Conservation (phyloP, 345 rosid species). For the Arabis hirsuta region DNA sequence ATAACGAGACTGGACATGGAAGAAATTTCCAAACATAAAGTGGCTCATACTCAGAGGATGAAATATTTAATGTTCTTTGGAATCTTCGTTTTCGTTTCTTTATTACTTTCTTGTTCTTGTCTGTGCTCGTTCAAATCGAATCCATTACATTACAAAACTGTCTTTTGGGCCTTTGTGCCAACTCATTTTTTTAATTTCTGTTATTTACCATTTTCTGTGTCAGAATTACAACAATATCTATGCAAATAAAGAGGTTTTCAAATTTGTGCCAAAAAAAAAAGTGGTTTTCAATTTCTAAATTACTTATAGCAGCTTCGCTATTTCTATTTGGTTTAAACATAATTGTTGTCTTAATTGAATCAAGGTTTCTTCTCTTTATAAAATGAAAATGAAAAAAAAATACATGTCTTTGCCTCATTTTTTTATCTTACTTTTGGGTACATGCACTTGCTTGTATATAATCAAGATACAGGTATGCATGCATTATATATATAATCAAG, state of each 20-base stretch:
- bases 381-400: background rate
- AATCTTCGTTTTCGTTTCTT: conserved; percentile 41
- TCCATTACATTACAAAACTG: conserved; percentile 36
- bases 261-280: conserved; percentile 24
- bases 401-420: conserved; percentile 8
- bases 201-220: conserved; percentile 16
- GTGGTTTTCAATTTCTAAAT: background rate
- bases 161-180: conserved; percentile 34
- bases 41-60: conserved; percentile 29
- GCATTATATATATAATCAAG: background rate
- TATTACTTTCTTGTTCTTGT: conserved; percentile 21
- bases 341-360: conserved; percentile 16
- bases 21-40: conserved; percentile 35
- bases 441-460: background rate
- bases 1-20: conserved; percentile 24
- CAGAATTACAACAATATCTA: conserved; percentile 26
- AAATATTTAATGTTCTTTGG: conserved; percentile 38
- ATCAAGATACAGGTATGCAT: conserved; percentile 20
- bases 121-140: conserved; percentile 33
- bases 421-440: conserved; percentile 7
- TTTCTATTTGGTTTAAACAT: conserved; percentile 13
- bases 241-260: conserved; percentile 3
- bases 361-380: conserved; percentile 10
- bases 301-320: background rate
- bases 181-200: background rate